Base-by-base conservation (phyloP, 2,329 filamentous ascomycete species). In the Aureobasidium sp. region DNA sequence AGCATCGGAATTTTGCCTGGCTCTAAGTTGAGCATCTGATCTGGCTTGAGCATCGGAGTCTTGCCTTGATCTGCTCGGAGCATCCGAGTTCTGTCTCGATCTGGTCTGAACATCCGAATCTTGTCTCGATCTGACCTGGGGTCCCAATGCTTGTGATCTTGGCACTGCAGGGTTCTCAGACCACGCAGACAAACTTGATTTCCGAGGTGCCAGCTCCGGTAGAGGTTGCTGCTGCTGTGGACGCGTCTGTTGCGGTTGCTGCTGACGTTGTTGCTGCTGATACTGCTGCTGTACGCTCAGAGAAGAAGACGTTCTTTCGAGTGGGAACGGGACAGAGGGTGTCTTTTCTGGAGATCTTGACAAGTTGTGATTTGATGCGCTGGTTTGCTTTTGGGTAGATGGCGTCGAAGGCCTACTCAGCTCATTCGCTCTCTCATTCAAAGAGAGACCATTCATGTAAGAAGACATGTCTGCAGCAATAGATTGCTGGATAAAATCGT, bases 401-500 rank as follows among this genome's bases (percentile, higher is more conserved):
- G 59, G 59, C 5, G 49, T 61, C 3, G 50, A 41, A 10, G 59
- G 49, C 32, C 49, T 47, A 10, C 21, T 9, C 6, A 32, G 39
- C 37, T 61, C 59, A 14, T 37, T 47, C 5, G 34, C 25, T 25
- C 42, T 39, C 68, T 73, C 16, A 64, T 69, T 61, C 25, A 74
- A 39, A 5, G 67, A 66, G 30, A 74, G 64, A 10, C 68, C 68
- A 61, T 73, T 73, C 69, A 73, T 72, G 59, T 73, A 73, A 42
- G 67, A 66, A 7, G 76, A 76, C 70, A 78, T 72, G 55, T 75
- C 74, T 30, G 72, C 74, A 59, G 76, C 76, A 49, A 80, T 79
- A 8, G 74, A 75, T 49, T 77, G 75, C 66, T 80, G 78, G n/a
- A 80, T 67, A 61, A 77, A 79, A 39, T 79, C 77, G 59, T 80